Base-by-base conservation (phyloP, 2,329 filamentous ascomycete species). In the Botrytis paeoniae region DNA sequence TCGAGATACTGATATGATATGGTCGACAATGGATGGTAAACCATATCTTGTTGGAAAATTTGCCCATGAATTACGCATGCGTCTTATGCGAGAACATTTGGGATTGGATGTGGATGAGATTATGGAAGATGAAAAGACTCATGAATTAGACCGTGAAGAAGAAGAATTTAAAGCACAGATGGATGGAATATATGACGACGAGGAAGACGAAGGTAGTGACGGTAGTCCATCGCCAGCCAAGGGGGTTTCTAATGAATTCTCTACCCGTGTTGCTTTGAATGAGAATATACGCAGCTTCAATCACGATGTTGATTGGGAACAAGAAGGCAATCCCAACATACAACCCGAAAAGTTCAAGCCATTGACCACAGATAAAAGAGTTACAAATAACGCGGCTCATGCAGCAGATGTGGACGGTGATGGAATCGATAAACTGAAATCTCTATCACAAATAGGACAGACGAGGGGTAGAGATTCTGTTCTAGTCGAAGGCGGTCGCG, bases 51-150 rank as follows among this genome's bases (percentile, higher is more conserved):
- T 98, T 51, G 95, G 94, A 61, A 90, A 93, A 39, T 99, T 98
- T 82, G 93, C 96, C 9, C 95, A 98, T 81, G 96, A 94, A 0
- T 87, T 99, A 70, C 93, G 96, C 43, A 91, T 98, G 85, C 92
- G 96, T 39, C 86, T 98, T 66, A 98, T 98, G 96, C 89, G 95
- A 75, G 96, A 99, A 82, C 96, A 99, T 84, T 86, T 99, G 43
- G 96, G 96, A n/a, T 85, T 98, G 57, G 95, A 98, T 80, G 94
- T 97, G 6, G 96, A 99, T 81, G 93, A 93, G 79, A 91, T 98
- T 74, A 89, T 93, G 79, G 93, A 96, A 79, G 89, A 95, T 75
- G 91, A 94, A 77, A 87, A 91, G 69, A 87, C 89, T 77, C 88
- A 89, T 41, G 91, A 94, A 78, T 82, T 89, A 66, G 90, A 92